Evolutionary conservation across 495 filamentous ascomycete species (phyloP), one percentile per base, ranked within the genome.

Genomic region (Aspergillus nanangensis): DNA sequence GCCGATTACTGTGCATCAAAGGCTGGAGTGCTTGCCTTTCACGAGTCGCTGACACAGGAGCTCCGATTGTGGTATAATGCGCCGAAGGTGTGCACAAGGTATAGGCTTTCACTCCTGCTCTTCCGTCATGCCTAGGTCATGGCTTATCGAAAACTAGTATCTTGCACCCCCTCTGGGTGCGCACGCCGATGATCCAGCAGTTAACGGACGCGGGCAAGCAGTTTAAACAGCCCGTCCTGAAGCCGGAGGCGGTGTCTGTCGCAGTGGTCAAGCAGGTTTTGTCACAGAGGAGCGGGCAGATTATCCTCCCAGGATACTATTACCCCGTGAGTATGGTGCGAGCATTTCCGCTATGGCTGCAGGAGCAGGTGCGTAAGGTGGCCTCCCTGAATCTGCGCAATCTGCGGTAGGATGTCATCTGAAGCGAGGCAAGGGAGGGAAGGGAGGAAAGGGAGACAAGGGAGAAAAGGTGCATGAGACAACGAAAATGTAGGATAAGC

Each of bases 1-100:
- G 68, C 68, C 3, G 74, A 80, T 42, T 84, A 84, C 55, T 69
- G 68, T 47, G 65, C 64, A 46, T 72, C 76, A 36, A 84, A 84
- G 62, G 77, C 75, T 3, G 78, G 70, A 34, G 69, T 76, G 5
- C 63, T 79, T 14, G 69, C 77, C 0, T 74, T 84, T 49, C 76
- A 83, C 50, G 76, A 77, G 52, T 58, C 62, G 9, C 40, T 75
- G 52, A 56, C 60, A 8, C 71, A 75, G 62, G 71, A 75, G 44
- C 45, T 75, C 44, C 56, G 57, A 14, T 38, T 57, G 14, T 70
- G 67, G 61, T 71, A 73, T 47, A 63, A 72, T 9, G 65, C 69
- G 17, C 59, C 62, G 0, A 69, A 64, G 31, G 66, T 75, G 41
- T 59, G 69, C 24, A 75, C 71, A 1, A 72, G 67, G 66, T 71